Conservation (phyloP, 1,139 yeast genomes). For the Taphrina populina region DNA sequence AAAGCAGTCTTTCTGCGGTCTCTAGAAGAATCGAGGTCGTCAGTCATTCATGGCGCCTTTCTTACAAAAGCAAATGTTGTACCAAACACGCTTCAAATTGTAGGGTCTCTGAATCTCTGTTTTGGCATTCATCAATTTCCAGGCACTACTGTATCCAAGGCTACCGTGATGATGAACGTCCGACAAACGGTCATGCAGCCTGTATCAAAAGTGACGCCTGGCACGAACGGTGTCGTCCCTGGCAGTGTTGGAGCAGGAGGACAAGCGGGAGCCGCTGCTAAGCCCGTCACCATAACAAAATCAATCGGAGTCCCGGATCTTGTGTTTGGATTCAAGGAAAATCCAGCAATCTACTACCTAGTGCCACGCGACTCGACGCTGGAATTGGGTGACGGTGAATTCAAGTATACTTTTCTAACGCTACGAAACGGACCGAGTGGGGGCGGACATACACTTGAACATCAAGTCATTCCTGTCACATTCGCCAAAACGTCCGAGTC, state of each 20-base stretch:
- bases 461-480: constrained; percentile 24
- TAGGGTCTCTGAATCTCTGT: not conserved
- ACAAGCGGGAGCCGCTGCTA: not conserved
- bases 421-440: constrained; percentile 25
- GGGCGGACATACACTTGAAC: constrained; percentile 14
- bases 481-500: not conserved
- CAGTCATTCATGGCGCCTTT: constrained; percentile 14
- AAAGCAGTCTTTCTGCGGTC: not conserved
- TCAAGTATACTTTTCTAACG: constrained; percentile 20
- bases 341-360: constrained; percentile 4
- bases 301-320: constrained; percentile 20
- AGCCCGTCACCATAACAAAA: not conserved
- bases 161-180: constrained; percentile 5
- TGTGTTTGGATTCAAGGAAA: constrained; percentile 22
- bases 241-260: too few species aligned
- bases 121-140: constrained; percentile 16
- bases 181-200: not conserved
- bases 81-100: not conserved
- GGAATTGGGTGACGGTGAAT: not conserved
- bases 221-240: too few species aligned
- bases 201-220: too few species aligned
- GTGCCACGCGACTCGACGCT: constrained; percentile 26
- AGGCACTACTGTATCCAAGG: not conserved
- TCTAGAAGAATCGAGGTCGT: constrained; percentile 4
- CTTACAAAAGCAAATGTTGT: constrained; percentile 10